These are phyloP conservation scores for Gossypium arboreum DNA, from an alignment of 345 rosid species.

Conservation along the genomic window DNA sequence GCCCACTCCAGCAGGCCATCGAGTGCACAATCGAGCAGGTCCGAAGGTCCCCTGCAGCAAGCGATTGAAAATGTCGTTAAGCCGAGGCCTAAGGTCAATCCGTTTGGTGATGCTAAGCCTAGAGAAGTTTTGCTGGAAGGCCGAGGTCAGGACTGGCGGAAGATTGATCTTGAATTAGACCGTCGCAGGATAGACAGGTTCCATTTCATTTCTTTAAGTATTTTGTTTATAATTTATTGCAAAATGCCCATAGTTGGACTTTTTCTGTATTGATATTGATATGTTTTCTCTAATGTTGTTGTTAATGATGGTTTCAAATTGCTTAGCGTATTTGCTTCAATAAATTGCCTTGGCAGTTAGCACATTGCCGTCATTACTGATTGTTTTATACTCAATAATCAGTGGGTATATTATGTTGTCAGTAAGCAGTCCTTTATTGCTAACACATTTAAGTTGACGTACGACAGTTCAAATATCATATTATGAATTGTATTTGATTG, in stretches of 20 bases:
- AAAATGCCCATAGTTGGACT: neutral
- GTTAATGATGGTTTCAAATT: neutral
- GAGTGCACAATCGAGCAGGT: slow-evolving; percentile 77
- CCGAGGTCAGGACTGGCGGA: slow-evolving; percentile 91
- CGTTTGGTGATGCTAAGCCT: slow-evolving; percentile 96
- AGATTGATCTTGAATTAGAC: slow-evolving; percentile 83
- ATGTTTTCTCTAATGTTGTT: neutral
- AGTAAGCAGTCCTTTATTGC: too few species aligned
- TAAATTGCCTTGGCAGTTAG: neutral
- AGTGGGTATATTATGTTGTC: neutral
- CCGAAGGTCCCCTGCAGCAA: slow-evolving; percentile 64
- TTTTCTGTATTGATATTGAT: neutral
- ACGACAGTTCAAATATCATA: neutral
- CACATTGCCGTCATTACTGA: neutral
- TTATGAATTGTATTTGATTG: neutral
- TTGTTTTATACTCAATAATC: neutral
- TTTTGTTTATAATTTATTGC: neutral
- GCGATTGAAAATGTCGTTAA: slow-evolving; percentile 55
- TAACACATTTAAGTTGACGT: neutral
- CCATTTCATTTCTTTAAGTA: slow-evolving; percentile 4
- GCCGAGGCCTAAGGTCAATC: slow-evolving; percentile 83
- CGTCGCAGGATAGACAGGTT: slow-evolving; percentile 79
- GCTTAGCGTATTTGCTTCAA: neutral
- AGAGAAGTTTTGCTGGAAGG: slow-evolving; percentile 85
- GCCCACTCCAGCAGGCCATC: slow-evolving; percentile 92